Evolutionary conservation across 2,329 filamentous ascomycete genomes (phyloP), one percentile per base, ranked within the genome.

Genomic region (Hysterium pulicare): DNA sequence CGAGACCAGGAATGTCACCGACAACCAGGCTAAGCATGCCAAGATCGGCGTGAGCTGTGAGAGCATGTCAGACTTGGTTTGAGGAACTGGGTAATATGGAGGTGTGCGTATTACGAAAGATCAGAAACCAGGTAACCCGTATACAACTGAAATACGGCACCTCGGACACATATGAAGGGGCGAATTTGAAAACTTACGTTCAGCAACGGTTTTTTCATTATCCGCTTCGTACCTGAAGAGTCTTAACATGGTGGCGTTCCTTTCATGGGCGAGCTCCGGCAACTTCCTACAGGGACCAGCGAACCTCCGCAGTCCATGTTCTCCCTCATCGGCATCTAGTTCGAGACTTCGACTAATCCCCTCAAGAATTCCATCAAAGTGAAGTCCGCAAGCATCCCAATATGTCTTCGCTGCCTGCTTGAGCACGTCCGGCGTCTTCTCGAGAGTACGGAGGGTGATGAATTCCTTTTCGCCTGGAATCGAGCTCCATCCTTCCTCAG

Each of bases 401-500:
- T 61, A 66, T 13, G 38, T 40, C 44, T 58, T 54, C 5, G 62
- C 63, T 0, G 64, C 53, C 2, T 8, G 53, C 13, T 54, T 51
- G 3, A 67, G 47, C 9, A 64, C 42, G 8, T 62, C 57, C 8
- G 64, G 63, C 17, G 60, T 65, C 21, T 59, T 57, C 1, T 48
- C 49, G 2, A 64, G 40, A 1, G 57, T 62, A 4, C 64, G 53
- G 2, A 68, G 38, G 0, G 64, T 67, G 45, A 68, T 64, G 47
- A 68, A 67, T 44, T 68, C 64, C 41, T 68, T 68, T 40, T 68
- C 64, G 6, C 64, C 63, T 0, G 50, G 52, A 15, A 68, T 61
- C 16, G 52, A 53, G 17, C 51, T 54, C 59, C 61, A 68, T 24
- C 64, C 64, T 50, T 67, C 64, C 50, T 68, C 64, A 31, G 53